A percentile compares a stretch with the other conserved stretches of the same genome.
phyloP scores from a whole-genome alignment of 805 yeast species.

The Metschnikowia continentalis region DNA sequence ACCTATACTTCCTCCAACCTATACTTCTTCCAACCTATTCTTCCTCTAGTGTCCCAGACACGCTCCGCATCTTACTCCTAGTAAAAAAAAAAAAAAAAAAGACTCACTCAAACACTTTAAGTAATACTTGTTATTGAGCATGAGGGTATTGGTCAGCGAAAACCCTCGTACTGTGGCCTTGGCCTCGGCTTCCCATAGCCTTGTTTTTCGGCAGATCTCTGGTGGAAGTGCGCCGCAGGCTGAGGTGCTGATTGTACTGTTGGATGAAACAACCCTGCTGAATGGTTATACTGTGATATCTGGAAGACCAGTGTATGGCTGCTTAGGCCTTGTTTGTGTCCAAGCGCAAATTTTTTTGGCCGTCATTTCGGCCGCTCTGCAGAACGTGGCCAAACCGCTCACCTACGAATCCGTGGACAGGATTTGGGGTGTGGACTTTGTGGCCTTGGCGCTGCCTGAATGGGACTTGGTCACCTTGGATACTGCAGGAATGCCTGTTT shows the following conservation, averaged over 20 bases:
- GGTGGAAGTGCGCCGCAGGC: conserved; percentile 15
- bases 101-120: too few species aligned
- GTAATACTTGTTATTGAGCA: background rate
- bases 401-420: conserved; percentile 75
- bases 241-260: conserved; percentile 45
- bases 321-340: conserved; percentile 75
- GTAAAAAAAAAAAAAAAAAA: too few species aligned
- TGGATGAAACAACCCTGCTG: conserved; percentile 32
- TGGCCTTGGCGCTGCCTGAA: conserved; percentile 60
- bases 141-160: conserved; percentile 14
- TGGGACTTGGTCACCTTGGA: conserved; percentile 82
- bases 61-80: too few species aligned
- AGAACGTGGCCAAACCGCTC: conserved; percentile 77
- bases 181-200: conserved; percentile 15
- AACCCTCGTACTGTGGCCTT: conserved; percentile 18
- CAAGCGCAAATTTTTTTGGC: conserved; percentile 68
- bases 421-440: conserved; percentile 82
- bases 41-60: background rate
- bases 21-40: background rate
- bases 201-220: conserved; percentile 13
- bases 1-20: too few species aligned
- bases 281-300: conserved; percentile 37
- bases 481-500: conserved; percentile 59
- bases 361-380: conserved; percentile 64
- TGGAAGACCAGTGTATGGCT: conserved; percentile 50